phyloP scores from a whole-genome alignment of 2,329 filamentous ascomycete genomes.

The Teratosphaeria destructans region DNA sequence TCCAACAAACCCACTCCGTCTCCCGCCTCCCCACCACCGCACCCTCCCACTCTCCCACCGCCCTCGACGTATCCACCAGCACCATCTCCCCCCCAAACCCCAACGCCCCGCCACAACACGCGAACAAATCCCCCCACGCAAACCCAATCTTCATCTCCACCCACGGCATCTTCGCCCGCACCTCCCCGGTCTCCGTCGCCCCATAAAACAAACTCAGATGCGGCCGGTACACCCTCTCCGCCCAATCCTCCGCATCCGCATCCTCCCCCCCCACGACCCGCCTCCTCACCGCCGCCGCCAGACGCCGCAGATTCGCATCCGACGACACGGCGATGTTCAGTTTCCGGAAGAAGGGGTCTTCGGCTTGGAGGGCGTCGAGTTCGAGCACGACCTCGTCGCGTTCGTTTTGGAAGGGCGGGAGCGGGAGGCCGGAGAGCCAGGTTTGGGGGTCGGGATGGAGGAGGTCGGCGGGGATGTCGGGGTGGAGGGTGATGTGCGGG shows the following conservation, averaged over 20 bases:
- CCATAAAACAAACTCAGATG: constrained; percentile 14
- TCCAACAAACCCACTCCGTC: constrained; percentile 14
- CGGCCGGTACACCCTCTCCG: constrained; percentile 12
- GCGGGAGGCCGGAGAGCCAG: constrained; percentile 10
- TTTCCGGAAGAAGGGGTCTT: constrained; percentile 14
- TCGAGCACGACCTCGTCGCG: constrained; percentile 15
- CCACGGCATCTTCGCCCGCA: constrained; percentile 10
- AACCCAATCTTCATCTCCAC: constrained; percentile 19
- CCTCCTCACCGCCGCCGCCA: constrained; percentile 7
- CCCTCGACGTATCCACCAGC: constrained; percentile 14
- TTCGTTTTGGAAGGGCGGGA: constrained; percentile 8
- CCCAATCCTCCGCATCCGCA: constrained; percentile 3
- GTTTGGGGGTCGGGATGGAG: constrained; percentile 8
- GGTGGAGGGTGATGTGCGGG: constrained; percentile 14
- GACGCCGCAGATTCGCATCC: constrained; percentile 8
- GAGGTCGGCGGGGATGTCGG: constrained; percentile 6
- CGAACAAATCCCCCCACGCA: constrained; percentile 16
- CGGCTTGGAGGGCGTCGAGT: constrained; percentile 12
- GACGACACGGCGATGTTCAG: constrained; percentile 13
- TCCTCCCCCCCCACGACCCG: constrained; percentile 3
- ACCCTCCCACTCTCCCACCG: constrained; percentile 6
- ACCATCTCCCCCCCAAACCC: constrained; percentile 15
- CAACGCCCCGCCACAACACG: constrained; percentile 16
- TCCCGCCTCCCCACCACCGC: constrained; percentile 13
- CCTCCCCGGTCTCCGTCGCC: constrained; percentile 12